Base-by-base conservation (phyloP, 441 rosid genomes). In the Viola pubescens region DNA sequence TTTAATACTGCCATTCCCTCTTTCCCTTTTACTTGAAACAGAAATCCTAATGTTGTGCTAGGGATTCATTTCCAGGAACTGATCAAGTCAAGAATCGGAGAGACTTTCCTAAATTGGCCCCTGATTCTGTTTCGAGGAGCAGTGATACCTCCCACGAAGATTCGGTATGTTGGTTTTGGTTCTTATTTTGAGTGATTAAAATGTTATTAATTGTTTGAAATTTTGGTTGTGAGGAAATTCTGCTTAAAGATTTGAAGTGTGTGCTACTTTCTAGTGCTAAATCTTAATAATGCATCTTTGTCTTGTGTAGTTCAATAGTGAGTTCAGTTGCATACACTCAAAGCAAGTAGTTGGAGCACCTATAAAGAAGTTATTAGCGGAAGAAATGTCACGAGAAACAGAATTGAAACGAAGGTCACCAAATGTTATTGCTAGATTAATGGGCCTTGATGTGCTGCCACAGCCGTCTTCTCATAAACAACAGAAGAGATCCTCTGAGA, bases 361-460 rank as follows among this genome's bases (percentile, higher is more conserved):
- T 0, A 79, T 88, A 77, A 86, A 88, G 76, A 86, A 81, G 73
- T 73, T 86, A 59, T 66, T 90, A 51, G 88, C 83, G 0, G 83
- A 82, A 76, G 92, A 88, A 78, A 94, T 88, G 97, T 73, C 87
- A 3, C 82, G 72, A 75, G 95, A 87, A 49, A 74, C 74, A 47
- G 89, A 82, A 70, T 66, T 79, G 66, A 88, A 76, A 66, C 80
- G 86, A 63, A 81, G 88, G 63, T 68, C 97, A 60, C 97, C 95
- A 1, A 74, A 86, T 67, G 84, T 88, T 64, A 81, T 94, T 71
- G 99, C 92, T 2, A 77, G 89, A 71, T 75, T 94, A 71, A 94
- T 91, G 99, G 99, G 99, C 64, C 85, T 91, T 13, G 98, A 94
- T 49, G 92, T 82, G 50, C 53, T 89, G 69, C 94, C 97, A 3